phyloP scores from a whole-genome alignment of 2,329 filamentous ascomycete genomes.

The Penicillium thymicola region DNA sequence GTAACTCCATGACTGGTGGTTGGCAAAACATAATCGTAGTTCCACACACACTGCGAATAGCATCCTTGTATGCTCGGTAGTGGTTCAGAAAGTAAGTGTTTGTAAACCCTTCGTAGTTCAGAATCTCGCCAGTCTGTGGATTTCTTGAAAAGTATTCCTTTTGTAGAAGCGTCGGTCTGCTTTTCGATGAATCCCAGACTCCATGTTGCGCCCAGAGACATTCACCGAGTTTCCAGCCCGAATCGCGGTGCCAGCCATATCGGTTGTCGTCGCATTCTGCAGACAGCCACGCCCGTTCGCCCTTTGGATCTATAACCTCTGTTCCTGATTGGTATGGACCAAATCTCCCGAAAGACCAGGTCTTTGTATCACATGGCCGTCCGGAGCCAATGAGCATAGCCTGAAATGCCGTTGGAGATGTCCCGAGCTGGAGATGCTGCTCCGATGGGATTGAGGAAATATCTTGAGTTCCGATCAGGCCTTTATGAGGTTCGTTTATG shows the following conservation, averaged over 20 bases:
- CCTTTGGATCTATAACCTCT: constrained; percentile 80
- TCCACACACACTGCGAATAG: constrained; percentile 73
- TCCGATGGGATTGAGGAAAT: constrained; percentile 79
- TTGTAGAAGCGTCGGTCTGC: constrained; percentile 68
- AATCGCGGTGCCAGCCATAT: constrained; percentile 87
- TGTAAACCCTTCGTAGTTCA: constrained; percentile 83
- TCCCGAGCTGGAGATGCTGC: constrained; percentile 88
- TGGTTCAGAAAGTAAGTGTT: constrained; percentile 89
- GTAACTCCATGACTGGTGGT: constrained; percentile 86
- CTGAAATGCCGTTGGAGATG: constrained; percentile 91
- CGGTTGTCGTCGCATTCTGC: constrained; percentile 74
- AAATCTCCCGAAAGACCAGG: constrained; percentile 89
- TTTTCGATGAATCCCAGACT: constrained; percentile 72
- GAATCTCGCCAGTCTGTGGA: constrained; percentile 66
- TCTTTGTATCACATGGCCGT: constrained; percentile 80
- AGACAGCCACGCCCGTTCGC: constrained; percentile 81
- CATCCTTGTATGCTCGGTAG: constrained; percentile 71
- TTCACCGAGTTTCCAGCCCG: constrained; percentile 89
- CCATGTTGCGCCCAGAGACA: constrained; percentile 97
- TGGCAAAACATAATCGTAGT: constrained; percentile 87
- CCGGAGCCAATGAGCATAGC: constrained; percentile 85
- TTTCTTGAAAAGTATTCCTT: constrained; percentile 87
- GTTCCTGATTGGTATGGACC: constrained; percentile 88
- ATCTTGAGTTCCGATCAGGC: constrained; percentile 78
- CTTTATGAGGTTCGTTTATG: constrained; percentile 90